These are phyloP conservation scores for Dalbergia oliveri DNA, from an alignment of 306 rosid species.

Conservation along the genomic window DNA sequence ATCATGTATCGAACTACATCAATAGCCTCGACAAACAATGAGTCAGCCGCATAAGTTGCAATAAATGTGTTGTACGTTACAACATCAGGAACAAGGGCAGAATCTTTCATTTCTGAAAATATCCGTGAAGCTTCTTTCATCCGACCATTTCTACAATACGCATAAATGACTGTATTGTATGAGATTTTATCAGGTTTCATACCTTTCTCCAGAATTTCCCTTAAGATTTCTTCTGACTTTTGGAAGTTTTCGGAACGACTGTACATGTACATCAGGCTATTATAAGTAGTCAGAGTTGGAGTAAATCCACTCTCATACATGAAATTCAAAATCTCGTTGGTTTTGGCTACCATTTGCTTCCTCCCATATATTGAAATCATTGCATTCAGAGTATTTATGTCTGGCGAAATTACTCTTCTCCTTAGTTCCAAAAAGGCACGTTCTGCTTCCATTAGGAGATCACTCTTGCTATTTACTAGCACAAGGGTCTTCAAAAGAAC, in stretches of 20 bases:
- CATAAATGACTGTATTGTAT: slow-evolving; percentile 81
- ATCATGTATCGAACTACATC: slow-evolving; percentile 87
- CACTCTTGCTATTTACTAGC: slow-evolving; percentile 80
- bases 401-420: slow-evolving; percentile 72
- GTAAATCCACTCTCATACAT: slow-evolving; percentile 79
- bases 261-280: slow-evolving; percentile 88
- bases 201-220: slow-evolving; percentile 75
- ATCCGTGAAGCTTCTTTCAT: slow-evolving; percentile 86
- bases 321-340: slow-evolving; percentile 77
- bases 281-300: slow-evolving; percentile 91
- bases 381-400: slow-evolving; percentile 80
- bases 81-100: slow-evolving; percentile 78
- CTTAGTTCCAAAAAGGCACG: slow-evolving; percentile 75
- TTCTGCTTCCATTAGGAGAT: slow-evolving; percentile 83
- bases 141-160: slow-evolving; percentile 83
- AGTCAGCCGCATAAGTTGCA: slow-evolving; percentile 79
- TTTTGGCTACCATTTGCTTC: slow-evolving; percentile 78
- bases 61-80: slow-evolving; percentile 87
- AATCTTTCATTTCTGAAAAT: slow-evolving; percentile 77
- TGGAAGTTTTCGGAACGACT: slow-evolving; percentile 79
- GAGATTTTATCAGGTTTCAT: slow-evolving; percentile 84
- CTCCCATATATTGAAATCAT: slow-evolving; percentile 93
- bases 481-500: slow-evolving; percentile 94
- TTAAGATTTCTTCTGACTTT: slow-evolving; percentile 74
- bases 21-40: slow-evolving; percentile 79